phyloP scores from a whole-genome alignment of 768 basidiomycete species.

The Tricholomella constricta region DNA sequence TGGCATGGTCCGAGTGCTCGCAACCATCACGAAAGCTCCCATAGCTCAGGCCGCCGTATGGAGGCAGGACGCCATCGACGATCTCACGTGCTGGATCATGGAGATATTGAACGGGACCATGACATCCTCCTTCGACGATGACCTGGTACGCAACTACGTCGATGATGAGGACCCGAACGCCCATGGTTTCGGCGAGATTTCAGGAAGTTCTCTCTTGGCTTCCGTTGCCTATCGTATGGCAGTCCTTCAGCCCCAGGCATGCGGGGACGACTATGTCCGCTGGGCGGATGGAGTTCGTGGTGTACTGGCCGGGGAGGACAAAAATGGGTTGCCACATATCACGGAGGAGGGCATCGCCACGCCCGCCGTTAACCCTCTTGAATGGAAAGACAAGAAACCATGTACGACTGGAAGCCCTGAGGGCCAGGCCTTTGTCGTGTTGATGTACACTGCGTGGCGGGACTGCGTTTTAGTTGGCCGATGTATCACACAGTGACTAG shows the following conservation, averaged over 20 bases:
- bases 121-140: slow-evolving; percentile 28
- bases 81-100: slow-evolving; percentile 31
- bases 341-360: slow-evolving; percentile 33
- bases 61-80: slow-evolving; percentile 25
- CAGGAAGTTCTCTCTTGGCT: slow-evolving; percentile 43
- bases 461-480: slow-evolving; percentile 31
- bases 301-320: slow-evolving; percentile 21
- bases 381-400: slow-evolving; percentile 31
- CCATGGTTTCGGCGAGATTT: slow-evolving; percentile 45
- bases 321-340: slow-evolving; percentile 28
- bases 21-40: slow-evolving; percentile 44
- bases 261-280: slow-evolving; percentile 29
- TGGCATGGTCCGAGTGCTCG: slow-evolving; percentile 63
- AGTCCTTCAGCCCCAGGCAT: slow-evolving; percentile 32
- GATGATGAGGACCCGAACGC: slow-evolving; percentile 27
- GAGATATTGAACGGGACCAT: slow-evolving; percentile 49
- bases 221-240: slow-evolving; percentile 43
- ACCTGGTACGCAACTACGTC: slow-evolving; percentile 45
- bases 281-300: slow-evolving; percentile 39
- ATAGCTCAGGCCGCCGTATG: slow-evolving; percentile 24
- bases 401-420: slow-evolving; percentile 39
- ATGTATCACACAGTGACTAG: too few species aligned
- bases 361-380: slow-evolving; percentile 41
- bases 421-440: slow-evolving; percentile 38
- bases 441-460: slow-evolving; percentile 44